Percentiles rank a stretch among this genome's conserved stretches.
phyloP scores from a whole-genome alignment of 169 alveolate species.

The Toxoplasma gondii region DNA sequence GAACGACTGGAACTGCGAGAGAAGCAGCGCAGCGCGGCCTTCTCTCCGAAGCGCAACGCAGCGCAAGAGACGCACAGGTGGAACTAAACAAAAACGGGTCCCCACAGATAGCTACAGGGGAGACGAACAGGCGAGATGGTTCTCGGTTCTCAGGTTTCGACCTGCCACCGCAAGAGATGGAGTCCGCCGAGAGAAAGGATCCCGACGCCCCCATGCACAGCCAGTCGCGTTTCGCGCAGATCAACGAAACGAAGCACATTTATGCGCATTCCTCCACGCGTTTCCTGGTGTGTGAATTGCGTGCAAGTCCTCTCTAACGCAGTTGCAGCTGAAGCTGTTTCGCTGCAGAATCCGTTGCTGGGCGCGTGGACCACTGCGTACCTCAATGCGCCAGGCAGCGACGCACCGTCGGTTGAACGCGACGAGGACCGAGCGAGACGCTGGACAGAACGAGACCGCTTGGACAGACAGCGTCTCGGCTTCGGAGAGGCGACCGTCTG shows the following conservation, averaged over 20 bases:
- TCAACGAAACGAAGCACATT: too few relatives aligned
- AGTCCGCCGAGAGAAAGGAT: too few relatives aligned
- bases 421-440: neutral
- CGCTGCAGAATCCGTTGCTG: neutral
- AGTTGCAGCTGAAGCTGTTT: neutral
- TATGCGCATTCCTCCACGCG: too few relatives aligned
- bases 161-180: too few relatives aligned
- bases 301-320: too few relatives aligned
- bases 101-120: too few relatives aligned
- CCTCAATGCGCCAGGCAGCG: conserved; percentile 29
- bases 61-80: neutral
- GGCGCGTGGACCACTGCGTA: neutral
- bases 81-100: neutral
- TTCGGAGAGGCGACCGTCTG: neutral
- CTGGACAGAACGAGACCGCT: conserved; percentile 14
- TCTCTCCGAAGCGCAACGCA: neutral
- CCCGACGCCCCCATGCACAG: too few relatives aligned
- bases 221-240: too few relatives aligned
- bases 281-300: too few relatives aligned
- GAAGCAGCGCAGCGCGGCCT: neutral
- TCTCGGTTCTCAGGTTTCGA: too few relatives aligned
- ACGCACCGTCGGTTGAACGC: conserved; percentile 1
- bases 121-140: too few relatives aligned
- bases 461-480: neutral
- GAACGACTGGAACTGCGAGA: neutral